A percentile compares a stretch with the other conserved stretches of the same genome.
Evolutionary conservation across 2,329 filamentous ascomycete species (phyloP).

Genomic region (Xylariomycetidae sp.): DNA sequence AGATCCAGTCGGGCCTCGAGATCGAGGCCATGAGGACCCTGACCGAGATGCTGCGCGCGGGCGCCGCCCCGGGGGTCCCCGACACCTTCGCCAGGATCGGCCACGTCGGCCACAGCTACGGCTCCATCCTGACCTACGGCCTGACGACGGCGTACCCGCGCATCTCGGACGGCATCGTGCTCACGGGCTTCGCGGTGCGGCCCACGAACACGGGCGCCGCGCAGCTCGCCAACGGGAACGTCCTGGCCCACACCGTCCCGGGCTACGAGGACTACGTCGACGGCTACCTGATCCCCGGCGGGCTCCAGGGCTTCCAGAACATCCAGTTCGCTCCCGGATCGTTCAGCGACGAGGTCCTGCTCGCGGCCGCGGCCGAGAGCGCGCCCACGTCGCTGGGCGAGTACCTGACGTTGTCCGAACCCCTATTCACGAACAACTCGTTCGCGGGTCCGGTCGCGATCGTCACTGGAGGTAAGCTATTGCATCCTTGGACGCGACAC

Average conservation of each 20-base stretch:
- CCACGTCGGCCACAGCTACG: conserved; percentile 62
- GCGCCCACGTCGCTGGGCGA: conserved; percentile 56
- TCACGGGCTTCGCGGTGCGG: conserved; percentile 56
- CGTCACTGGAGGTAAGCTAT: conserved; percentile 59
- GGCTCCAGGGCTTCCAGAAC: conserved; percentile 44
- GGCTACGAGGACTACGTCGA: conserved; percentile 34
- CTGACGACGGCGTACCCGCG: conserved; percentile 48
- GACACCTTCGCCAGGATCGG: conserved; percentile 41
- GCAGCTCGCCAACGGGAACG: no score
- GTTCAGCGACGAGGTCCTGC: conserved; percentile 51
- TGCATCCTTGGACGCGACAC: no score
- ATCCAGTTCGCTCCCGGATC: conserved; percentile 47
- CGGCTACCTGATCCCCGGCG: conserved; percentile 49
- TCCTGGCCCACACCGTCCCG: no score
- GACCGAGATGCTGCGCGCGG: conserved; percentile 43
- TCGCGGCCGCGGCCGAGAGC: conserved; percentile 39
- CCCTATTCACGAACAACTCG: conserved; percentile 26
- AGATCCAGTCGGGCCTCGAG: conserved; percentile 55
- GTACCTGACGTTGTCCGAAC: conserved; percentile 48
- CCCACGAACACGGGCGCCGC: conserved; percentile 39
- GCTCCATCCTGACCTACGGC: conserved; percentile 52
- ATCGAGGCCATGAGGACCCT: conserved; percentile 52
- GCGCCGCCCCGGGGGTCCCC: conserved; percentile 32
- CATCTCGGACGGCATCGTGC: conserved; percentile 52
- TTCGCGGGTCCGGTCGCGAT: conserved; percentile 54